These are phyloP conservation scores for Emydomyces testavorans DNA, from an alignment of 2,329 filamentous ascomycete species.

Conservation along the genomic window DNA sequence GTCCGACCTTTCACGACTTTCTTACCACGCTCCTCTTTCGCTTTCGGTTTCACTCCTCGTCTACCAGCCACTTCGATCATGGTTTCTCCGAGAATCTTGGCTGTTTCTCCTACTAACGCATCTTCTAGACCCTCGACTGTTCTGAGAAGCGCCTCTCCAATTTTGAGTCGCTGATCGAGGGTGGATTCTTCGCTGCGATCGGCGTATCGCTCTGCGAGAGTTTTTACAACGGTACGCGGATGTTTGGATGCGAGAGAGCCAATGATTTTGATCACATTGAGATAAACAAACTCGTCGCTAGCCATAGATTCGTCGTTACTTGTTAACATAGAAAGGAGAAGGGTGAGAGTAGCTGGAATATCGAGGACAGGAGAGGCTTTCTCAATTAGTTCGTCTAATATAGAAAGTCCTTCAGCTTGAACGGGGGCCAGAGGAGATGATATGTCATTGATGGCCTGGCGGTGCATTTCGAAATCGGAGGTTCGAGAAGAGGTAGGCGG, in stretches of 20 bases:
- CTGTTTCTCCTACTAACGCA: conserved; percentile 29
- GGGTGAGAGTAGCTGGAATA: conserved; percentile 32
- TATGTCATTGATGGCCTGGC: conserved; percentile 32
- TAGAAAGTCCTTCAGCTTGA: conserved; percentile 35
- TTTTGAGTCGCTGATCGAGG: conserved; percentile 32
- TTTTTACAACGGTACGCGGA: conserved; percentile 33
- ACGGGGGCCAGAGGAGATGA: conserved; percentile 33
- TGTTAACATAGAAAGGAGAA: conserved; percentile 32
- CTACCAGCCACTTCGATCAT: conserved; percentile 33
- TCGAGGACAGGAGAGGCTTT: conserved; percentile 35
- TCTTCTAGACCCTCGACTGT: conserved; percentile 33
- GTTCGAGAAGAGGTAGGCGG: conserved; percentile 21
- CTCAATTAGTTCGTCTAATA: conserved; percentile 31
- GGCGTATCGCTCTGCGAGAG: conserved; percentile 31
- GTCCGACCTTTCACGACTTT: conserved; percentile 22
- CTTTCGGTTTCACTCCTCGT: conserved; percentile 28
- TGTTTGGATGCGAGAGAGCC: conserved; percentile 33
- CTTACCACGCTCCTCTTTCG: conserved; percentile 25
- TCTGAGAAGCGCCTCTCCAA: conserved; percentile 33
- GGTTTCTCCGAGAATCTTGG: conserved; percentile 29
- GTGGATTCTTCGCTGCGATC: conserved; percentile 29
- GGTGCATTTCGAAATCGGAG: conserved; percentile 32
- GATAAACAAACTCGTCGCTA: conserved; percentile 35
- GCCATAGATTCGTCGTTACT: conserved; percentile 27
- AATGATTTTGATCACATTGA: conserved; percentile 35